phyloP scores from a whole-genome alignment of 2,329 filamentous ascomycete genomes.

The Paecilomyces sp. region DNA sequence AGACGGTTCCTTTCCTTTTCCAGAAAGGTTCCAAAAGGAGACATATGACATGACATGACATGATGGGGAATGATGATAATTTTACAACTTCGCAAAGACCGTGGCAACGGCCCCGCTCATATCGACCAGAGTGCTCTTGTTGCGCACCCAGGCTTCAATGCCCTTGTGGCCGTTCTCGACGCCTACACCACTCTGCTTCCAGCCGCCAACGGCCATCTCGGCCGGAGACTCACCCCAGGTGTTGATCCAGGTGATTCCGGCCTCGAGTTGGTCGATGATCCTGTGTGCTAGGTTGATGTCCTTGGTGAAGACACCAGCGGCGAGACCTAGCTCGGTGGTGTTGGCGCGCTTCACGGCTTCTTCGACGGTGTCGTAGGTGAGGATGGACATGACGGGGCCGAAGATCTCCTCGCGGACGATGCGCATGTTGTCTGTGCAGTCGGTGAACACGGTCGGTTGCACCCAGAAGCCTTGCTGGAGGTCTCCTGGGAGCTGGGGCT shows the following conservation, averaged over 20 bases:
- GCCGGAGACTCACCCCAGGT: constrained; percentile 89
- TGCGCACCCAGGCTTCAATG: constrained; percentile 73
- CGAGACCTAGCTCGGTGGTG: constrained; percentile 67
- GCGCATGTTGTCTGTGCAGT: constrained; percentile 76
- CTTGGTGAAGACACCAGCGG: constrained; percentile 74
- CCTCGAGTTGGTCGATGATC: constrained; percentile 64
- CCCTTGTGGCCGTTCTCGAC: constrained; percentile 79
- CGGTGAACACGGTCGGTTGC: constrained; percentile 73
- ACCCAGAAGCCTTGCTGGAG: constrained; percentile 71
- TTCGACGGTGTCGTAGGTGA: constrained; percentile 64
- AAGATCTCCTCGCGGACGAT: constrained; percentile 82
- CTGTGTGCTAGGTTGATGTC: constrained; percentile 68
- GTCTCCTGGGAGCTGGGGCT: constrained; percentile 47
- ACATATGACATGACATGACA: not conserved
- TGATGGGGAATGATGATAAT: not conserved
- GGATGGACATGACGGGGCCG: constrained; percentile 75
- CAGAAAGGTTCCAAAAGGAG: not conserved
- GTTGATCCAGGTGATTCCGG: constrained; percentile 88
- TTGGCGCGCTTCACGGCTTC: constrained; percentile 69
- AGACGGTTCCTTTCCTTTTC: not conserved
- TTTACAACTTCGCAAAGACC: constrained; percentile 65
- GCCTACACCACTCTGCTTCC: constrained; percentile 84
- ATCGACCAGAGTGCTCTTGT: constrained; percentile 83
- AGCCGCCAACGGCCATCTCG: constrained; percentile 87
- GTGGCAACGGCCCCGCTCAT: constrained; percentile 64